Evolutionary conservation across 345 rosid genomes (phyloP), one percentile per base, ranked within the genome.

Genomic region (Reutealis trisperma): DNA sequence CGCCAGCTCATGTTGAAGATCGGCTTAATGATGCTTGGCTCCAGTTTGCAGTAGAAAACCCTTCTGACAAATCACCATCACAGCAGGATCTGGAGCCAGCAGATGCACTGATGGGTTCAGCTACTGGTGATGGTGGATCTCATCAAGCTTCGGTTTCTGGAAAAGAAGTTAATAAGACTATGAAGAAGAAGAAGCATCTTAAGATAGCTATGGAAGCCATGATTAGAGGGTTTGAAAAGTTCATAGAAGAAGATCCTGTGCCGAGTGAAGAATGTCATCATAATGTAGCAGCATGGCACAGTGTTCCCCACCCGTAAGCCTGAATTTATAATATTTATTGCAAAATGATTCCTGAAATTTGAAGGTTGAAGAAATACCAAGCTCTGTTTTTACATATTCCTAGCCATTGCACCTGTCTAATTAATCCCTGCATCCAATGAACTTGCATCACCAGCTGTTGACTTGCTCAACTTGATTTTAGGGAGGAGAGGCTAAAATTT

Each of bases 261-360:
- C 41, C 79, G 9, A 62, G 78, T 47, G 88, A 85, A 74, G 88
- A 82, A 34, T 79, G 84, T 61, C 84, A 85, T 78, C 96, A 89
- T 78, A 95, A 91, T 77, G 98, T 95, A 32, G 93, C 99, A 71
- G 93, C 99, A 19, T 93, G 99, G 98, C 97, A 89, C 87, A 95
- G 93, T 77, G 91, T 85, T 84, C 92, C 97, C 72, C 85, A 88
- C 66, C 90, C 97, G 99, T 95, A 90, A 88, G 94, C 87, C 34
- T 78, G 63, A 60, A 11, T 83, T 57, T 63, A 65, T 78, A 32
- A 13, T 59, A 68, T 14, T 45, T 22, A 7, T 49, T 16, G 63
- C 22, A 34, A 64, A 73, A 15, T 74, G 73, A 62, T 86, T 54
- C 65, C 67, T 76, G 63, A 49, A 71, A 42, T 74, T 73, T 51